Evolutionary conservation across 1,284 basidiomycete genomes (phyloP).

Genomic region (Cystobasidium sp.): DNA sequence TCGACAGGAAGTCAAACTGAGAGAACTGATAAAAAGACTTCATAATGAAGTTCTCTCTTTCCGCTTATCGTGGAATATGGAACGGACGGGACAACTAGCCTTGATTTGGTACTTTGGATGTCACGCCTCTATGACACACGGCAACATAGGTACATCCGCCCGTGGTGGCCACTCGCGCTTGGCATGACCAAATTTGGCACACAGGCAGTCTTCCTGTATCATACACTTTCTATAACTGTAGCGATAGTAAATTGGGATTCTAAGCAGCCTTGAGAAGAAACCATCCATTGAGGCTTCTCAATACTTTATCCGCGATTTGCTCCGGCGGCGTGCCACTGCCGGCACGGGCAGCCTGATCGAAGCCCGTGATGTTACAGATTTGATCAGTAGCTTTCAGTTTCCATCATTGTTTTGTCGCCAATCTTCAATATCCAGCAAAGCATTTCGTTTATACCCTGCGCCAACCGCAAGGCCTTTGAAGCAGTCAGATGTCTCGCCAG

Average conservation of each 20-base stretch:
- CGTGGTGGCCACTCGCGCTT: constrained; percentile 1
- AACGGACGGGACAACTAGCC: background rate
- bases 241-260: too few species aligned
- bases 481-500: constrained; percentile 33
- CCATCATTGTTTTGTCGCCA: background rate
- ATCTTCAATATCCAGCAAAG: background rate
- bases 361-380: background rate
- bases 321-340: background rate
- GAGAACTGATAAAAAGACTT: too few species aligned
- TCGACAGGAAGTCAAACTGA: background rate
- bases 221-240: too few species aligned
- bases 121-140: too few species aligned
- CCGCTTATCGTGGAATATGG: background rate
- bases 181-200: background rate
- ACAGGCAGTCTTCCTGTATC: too few species aligned
- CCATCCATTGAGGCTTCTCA: too few species aligned
- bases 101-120: too few species aligned
- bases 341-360: background rate
- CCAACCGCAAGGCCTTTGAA: background rate
- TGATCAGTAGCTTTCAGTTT: constrained; percentile 1
- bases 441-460: background rate
- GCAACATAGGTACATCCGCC: too few species aligned
- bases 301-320: constrained; percentile 2
- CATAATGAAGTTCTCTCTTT: too few species aligned
- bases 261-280: too few species aligned